Conservation (phyloP, 441 rosid genomes). For the Francoa sonchifolia region DNA sequence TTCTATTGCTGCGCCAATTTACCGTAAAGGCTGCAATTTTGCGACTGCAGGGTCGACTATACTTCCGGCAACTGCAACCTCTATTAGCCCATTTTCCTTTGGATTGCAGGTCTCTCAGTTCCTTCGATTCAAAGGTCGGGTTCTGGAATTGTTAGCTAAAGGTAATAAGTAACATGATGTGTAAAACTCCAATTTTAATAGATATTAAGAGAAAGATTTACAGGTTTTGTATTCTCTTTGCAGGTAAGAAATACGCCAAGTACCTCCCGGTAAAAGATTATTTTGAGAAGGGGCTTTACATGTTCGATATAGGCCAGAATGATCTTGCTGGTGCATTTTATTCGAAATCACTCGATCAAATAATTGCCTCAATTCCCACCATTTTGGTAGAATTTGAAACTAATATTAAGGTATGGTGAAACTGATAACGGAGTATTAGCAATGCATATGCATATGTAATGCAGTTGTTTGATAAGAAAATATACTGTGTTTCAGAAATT, state of each 20-base stretch:
- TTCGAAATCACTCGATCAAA: conserved; percentile 70
- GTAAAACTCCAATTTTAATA: too few species aligned
- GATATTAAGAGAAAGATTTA: background rate
- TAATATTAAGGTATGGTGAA: conserved; percentile 81
- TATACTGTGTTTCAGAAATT: conserved; percentile 55
- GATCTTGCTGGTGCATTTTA: conserved; percentile 93
- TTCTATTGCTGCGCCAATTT: conserved; percentile 68
- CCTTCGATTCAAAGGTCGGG: conserved; percentile 55
- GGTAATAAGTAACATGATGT: conserved; percentile 16
- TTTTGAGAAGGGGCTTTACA: conserved; percentile 65
- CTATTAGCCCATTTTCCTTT: conserved; percentile 74
- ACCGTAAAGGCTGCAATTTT: conserved; percentile 75
- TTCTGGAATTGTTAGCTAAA: conserved; percentile 50
- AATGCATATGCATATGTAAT: too few species aligned
- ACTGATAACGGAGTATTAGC: too few species aligned
- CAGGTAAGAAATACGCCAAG: conserved; percentile 43
- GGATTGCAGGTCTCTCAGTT: conserved; percentile 79
- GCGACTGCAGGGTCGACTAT: conserved; percentile 84
- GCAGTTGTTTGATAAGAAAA: too few species aligned
- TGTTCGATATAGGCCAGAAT: conserved; percentile 93
- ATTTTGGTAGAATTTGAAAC: conserved; percentile 58
- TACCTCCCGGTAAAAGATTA: conserved; percentile 57
- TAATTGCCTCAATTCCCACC: conserved; percentile 60
- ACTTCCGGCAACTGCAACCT: conserved; percentile 58
- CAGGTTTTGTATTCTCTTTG: background rate